These are phyloP conservation scores for Phytophthora melonis DNA, from an alignment of 352 stramenopile species.

Conservation along the genomic window DNA sequence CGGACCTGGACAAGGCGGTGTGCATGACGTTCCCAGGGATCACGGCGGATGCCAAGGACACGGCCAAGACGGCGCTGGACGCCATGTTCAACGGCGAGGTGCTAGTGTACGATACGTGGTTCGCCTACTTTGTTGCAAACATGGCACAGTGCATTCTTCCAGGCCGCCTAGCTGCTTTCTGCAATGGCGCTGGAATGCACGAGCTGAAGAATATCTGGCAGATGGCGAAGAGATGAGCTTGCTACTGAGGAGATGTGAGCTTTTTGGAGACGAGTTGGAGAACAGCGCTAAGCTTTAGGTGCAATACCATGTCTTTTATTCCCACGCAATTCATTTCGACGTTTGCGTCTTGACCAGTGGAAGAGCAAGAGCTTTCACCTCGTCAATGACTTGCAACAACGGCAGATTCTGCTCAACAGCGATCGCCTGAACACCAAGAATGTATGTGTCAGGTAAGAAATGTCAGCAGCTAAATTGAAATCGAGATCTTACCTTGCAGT, in stretches of 20 bases:
- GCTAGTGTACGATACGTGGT: constrained; percentile 61
- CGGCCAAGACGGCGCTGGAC: constrained; percentile 57
- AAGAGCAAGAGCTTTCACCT: constrained; percentile 55
- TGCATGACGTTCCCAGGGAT: constrained; percentile 51
- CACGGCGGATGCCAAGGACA: constrained; percentile 58
- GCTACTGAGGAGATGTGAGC: no score
- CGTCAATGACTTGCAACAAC: constrained; percentile 66
- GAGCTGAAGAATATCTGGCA: constrained; percentile 48
- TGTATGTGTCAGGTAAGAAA: neutral
- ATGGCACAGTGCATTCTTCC: constrained; percentile 41
- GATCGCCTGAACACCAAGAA: constrained; percentile 44
- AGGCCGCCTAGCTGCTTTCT: constrained; percentile 36
- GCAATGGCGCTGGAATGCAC: constrained; percentile 42
- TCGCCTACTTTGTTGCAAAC: constrained; percentile 46
- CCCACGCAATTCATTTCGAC: neutral
- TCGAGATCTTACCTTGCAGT: constrained; percentile 70
- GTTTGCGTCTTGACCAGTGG: constrained; percentile 17
- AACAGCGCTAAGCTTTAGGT: neutral
- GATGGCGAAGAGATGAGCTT: constrained; percentile 49
- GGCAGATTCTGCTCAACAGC: constrained; percentile 49
- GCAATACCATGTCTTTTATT: neutral
- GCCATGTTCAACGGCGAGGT: constrained; percentile 72
- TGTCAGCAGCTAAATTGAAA: neutral
- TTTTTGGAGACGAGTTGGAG: neutral
- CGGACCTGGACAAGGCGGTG: constrained; percentile 44